phyloP scores from a whole-genome alignment of 192 early-diverging fungal species.

The Geosiphon pyriformis region DNA sequence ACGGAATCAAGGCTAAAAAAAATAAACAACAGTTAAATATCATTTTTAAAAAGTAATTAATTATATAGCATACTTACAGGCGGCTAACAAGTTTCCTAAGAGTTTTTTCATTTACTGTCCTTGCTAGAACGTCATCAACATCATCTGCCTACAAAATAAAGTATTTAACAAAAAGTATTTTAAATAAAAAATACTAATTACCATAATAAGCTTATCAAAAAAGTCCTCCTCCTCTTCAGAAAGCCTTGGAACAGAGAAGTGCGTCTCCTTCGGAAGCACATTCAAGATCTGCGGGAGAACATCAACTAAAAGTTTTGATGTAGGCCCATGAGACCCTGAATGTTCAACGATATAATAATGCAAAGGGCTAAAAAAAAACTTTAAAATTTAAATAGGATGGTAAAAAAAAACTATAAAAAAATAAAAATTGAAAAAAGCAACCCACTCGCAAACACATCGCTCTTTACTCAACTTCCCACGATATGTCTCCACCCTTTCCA shows the following conservation, averaged over 20 bases:
- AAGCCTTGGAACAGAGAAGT: constrained; percentile 17
- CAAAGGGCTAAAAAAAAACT: constrained; percentile 13
- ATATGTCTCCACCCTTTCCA: constrained; percentile 14
- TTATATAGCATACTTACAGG: constrained; percentile 19
- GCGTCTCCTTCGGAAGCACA: constrained; percentile 16
- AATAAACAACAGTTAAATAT: constrained; percentile 12
- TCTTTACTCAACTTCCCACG: neutral
- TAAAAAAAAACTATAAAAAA: constrained; percentile 16
- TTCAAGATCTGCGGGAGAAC: constrained; percentile 12
- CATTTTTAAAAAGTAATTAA: constrained; percentile 11
- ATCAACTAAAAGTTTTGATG: constrained; percentile 7
- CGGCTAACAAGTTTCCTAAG: constrained; percentile 16
- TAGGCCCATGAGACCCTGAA: constrained; percentile 15
- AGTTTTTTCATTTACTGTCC: constrained; percentile 9
- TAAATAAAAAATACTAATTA: constrained; percentile 21
- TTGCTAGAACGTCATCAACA: constrained; percentile 4
- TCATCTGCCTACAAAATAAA: constrained; percentile 24
- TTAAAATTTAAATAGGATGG: constrained; percentile 6
- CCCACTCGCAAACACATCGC: constrained; percentile 2
- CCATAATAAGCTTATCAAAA: constrained; percentile 11
- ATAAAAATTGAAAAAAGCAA: constrained; percentile 18
- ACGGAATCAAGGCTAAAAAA: constrained; percentile 9
- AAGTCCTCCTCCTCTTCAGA: constrained; percentile 20
- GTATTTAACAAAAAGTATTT: constrained; percentile 2
- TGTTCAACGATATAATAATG: constrained; percentile 22